Conservation (phyloP, 2,329 filamentous ascomycete genomes). For the Verticillium longisporum region DNA sequence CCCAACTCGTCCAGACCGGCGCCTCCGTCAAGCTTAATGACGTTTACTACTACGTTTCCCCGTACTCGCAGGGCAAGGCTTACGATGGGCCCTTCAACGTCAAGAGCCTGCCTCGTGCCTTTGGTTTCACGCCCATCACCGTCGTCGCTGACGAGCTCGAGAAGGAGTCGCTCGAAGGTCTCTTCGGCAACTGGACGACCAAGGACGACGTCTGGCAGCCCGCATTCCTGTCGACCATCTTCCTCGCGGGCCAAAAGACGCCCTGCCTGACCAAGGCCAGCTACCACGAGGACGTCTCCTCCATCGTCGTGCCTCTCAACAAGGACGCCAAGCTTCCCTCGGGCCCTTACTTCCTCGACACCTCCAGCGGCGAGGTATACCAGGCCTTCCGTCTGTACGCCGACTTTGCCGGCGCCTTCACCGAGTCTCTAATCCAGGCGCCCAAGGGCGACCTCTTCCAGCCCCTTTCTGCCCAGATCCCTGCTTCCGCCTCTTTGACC, state of each 20-base stretch:
- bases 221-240: constrained; percentile 15
- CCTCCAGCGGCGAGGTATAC: constrained; percentile 20
- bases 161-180: constrained; percentile 11
- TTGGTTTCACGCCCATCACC: constrained; percentile 26
- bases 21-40: constrained; percentile 22
- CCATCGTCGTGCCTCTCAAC: constrained; percentile 13
- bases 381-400: constrained; percentile 27
- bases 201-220: constrained; percentile 20
- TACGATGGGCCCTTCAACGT: constrained; percentile 8
- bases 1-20: constrained; percentile 20
- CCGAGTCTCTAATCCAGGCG: constrained; percentile 20
- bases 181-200: constrained; percentile 23
- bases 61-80: constrained; percentile 21
- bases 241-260: constrained; percentile 12
- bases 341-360: constrained; percentile 29
- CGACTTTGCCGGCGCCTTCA: constrained; percentile 25
- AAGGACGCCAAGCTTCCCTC: constrained; percentile 16
- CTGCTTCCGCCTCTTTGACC: constrained; percentile 19
- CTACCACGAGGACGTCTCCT: constrained; percentile 6
- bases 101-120: constrained; percentile 14
- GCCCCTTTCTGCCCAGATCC: constrained; percentile 23
- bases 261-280: constrained; percentile 9
- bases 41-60: constrained; percentile 26
- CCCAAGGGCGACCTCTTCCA: constrained; percentile 24
- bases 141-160: constrained; percentile 19